Evolutionary conservation across 768 basidiomycete genomes (phyloP).

Genomic region (Lactarius indigo): DNA sequence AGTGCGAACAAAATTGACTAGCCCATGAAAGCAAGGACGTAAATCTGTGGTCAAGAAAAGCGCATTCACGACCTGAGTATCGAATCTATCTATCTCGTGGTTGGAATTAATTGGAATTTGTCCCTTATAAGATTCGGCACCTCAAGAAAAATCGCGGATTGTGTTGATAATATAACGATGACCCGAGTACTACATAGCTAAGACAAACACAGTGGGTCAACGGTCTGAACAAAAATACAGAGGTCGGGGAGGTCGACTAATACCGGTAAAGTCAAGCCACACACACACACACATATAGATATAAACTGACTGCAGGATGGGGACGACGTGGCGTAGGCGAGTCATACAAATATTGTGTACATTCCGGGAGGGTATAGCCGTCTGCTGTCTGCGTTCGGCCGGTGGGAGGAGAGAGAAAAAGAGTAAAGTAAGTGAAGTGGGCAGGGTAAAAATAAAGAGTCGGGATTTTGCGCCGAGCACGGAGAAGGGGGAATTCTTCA

Average conservation of each 20-base stretch:
- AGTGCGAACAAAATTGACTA: neutral
- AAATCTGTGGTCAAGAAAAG: neutral
- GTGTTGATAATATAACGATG: constrained; percentile 1
- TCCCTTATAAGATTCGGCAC: neutral
- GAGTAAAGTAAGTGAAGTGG: neutral
- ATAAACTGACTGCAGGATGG: constrained; percentile 4
- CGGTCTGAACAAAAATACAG: constrained; percentile 1
- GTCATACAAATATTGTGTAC: constrained; percentile 15
- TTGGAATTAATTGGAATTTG: neutral
- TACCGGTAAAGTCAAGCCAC: neutral
- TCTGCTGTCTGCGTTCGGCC: constrained; percentile 2
- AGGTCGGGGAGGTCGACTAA: neutral
- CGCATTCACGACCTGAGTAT: neutral
- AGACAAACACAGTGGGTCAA: neutral
- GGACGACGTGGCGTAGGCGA: neutral
- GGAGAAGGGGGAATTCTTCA: neutral
- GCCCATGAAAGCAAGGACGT: neutral
- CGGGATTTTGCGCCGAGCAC: neutral
- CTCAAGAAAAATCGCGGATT: neutral
- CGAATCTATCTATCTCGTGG: neutral
- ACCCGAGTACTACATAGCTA: constrained; percentile 1
- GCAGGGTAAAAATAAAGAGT: neutral
- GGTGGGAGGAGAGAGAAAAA: neutral
- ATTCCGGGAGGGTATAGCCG: constrained; percentile 9
- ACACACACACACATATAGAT: constrained; percentile 13